Conservation (phyloP, 2,329 filamentous ascomycete species). For the Cladorrhinum sp. region DNA sequence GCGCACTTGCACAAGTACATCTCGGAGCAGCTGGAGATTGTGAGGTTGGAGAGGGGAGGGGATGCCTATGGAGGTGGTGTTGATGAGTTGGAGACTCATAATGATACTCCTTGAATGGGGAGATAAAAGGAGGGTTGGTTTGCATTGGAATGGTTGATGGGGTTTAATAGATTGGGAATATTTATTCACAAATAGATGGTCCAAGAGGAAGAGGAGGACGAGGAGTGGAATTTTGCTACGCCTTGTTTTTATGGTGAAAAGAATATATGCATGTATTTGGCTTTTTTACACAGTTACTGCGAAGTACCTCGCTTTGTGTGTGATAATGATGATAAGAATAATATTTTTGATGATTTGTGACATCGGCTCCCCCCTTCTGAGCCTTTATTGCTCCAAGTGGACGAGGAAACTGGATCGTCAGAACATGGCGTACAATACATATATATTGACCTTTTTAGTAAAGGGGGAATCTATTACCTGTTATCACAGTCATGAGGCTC, state of each 20-base stretch:
- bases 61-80: conserved; percentile 37
- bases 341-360: no score
- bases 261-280: neutral
- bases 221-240: neutral
- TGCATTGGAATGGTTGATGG: neutral
- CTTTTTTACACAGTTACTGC: no score
- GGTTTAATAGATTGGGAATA: neutral
- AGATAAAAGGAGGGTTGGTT: neutral
- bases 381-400: no score
- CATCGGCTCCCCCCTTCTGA: no score
- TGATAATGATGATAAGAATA: no score
- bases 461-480: no score
- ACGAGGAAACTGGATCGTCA: no score
- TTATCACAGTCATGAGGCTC: no score
- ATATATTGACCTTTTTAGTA: no score
- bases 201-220: neutral
- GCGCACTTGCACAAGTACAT: conserved; percentile 79
- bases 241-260: neutral
- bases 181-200: neutral
- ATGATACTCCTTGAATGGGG: neutral
- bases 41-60: conserved; percentile 55
- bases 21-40: conserved; percentile 71
- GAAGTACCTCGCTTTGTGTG: no score
- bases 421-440: no score
- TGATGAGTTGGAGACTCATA: conserved; percentile 47